Conservation (phyloP, 306 rosid genomes). For the Oemleria cerasiformis region DNA sequence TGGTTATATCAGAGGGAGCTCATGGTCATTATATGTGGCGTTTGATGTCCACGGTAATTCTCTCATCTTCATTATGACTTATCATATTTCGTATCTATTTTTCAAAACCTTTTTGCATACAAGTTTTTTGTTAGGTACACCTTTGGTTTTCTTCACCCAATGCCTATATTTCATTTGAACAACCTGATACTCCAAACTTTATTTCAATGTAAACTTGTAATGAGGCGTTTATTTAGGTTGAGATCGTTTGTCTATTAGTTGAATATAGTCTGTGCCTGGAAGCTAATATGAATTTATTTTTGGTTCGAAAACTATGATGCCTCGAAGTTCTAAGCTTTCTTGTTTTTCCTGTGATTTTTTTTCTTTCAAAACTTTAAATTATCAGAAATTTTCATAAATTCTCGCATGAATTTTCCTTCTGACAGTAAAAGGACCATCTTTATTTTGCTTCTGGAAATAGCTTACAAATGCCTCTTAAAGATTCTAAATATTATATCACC, state of each 20-base stretch:
- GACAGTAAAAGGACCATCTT: not conserved
- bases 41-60: conserved; percentile 68
- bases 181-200: not conserved
- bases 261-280: not conserved
- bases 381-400: not conserved
- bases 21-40: conserved; percentile 75
- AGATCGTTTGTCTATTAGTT: not conserved
- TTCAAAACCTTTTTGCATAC: not conserved
- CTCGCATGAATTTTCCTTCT: not conserved
- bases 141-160: not conserved
- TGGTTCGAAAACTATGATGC: not conserved
- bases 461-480: not conserved
- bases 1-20: conserved; percentile 86
- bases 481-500: conserved; percentile 1
- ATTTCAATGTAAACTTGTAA: not conserved
- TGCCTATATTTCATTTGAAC: not conserved
- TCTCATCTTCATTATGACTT: conserved; percentile 7
- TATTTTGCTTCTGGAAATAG: not conserved
- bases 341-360: not conserved
- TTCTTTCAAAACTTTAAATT: not conserved
- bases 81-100: not conserved
- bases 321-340: not conserved
- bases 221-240: not conserved
- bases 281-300: not conserved
- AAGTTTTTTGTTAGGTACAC: not conserved